Evolutionary conservation across 805 yeast genomes (phyloP), one percentile per base, ranked within the genome.

Genomic region (Ogataea salicorniae): DNA sequence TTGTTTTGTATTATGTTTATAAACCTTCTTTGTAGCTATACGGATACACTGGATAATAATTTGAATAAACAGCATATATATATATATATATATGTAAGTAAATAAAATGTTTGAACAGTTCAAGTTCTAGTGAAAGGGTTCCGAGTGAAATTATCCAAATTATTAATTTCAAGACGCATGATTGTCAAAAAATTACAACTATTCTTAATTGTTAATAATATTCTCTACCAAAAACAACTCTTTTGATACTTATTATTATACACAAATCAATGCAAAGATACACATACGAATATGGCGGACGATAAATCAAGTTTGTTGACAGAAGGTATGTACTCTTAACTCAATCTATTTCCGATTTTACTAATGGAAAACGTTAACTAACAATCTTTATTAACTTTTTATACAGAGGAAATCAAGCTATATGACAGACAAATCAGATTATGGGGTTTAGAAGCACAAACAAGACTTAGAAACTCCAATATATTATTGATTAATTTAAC

Each of bases 381-480:
- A 37, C 20, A 15, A 20, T 26, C 4, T 9, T 1, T 42, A 35
- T 48, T 48, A 26, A 46, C 44, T 11, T 22, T 18, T 15, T 43
- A 43, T 4, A 17, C 45, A 67, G 97, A 90, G 58, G 97, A 91
- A 62, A 80, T 91, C 48, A 96, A 95, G 1, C 75, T 92, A 20
- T 92, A 92, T 62, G 99, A 92, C 66, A 79, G 99, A 49, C 99
- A 92, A 67, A 91, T 92, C 53, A 71, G 99, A 52, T 74, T 92
- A 18, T 92, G 99, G 99, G 99, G 99, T 2, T 73, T 94, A 61
- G 95, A 87, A 33, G 95, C 97, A 4, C 99, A 92, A 64, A 74
- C 80, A 37, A 65, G 81, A 39, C 79, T 92, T 71, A 75, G 94
- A 35, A 77, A 82, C 17, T 83, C 97, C 7, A 77, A 76, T 40